Evolutionary conservation across 257 asterid species (phyloP).

Genomic region (Solanum paucissectum): DNA sequence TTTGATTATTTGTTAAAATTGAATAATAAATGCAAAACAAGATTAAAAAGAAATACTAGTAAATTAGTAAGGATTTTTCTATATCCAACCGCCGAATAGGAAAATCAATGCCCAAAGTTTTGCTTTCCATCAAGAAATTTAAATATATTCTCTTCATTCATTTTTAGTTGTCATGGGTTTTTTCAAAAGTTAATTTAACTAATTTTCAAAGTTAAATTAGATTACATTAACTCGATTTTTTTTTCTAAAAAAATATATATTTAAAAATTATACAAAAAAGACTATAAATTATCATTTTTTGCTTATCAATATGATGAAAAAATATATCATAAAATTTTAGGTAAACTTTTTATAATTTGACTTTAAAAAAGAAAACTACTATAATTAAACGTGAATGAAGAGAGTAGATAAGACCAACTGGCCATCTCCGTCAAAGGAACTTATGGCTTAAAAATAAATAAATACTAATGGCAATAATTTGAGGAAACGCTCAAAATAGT

Average conservation of each 20-base stretch:
- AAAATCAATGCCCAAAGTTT: neutral
- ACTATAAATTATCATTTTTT: too few relatives aligned
- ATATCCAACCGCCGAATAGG: neutral
- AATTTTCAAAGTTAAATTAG: too few relatives aligned
- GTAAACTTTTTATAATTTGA: too few relatives aligned
- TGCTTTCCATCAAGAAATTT: neutral
- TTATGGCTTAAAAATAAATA: neutral
- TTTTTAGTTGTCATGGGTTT: too few relatives aligned
- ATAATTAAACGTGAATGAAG: neutral
- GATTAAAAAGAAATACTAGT: neutral
- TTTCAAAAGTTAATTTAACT: fast-evolving
- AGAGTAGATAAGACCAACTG: neutral
- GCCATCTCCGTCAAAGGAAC: neutral
- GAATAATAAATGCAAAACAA: neutral
- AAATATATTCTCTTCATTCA: neutral
- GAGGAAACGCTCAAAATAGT: too few relatives aligned
- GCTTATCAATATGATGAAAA: too few relatives aligned
- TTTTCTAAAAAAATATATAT: too few relatives aligned
- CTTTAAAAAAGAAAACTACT: too few relatives aligned
- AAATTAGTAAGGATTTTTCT: neutral
- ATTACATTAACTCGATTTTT: too few relatives aligned
- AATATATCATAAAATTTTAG: too few relatives aligned
- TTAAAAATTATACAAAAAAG: too few relatives aligned
- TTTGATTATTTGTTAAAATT: neutral
- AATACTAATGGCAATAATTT: neutral